phyloP scores from a whole-genome alignment of 83 land plant species.

The Picea engelmannii region DNA sequence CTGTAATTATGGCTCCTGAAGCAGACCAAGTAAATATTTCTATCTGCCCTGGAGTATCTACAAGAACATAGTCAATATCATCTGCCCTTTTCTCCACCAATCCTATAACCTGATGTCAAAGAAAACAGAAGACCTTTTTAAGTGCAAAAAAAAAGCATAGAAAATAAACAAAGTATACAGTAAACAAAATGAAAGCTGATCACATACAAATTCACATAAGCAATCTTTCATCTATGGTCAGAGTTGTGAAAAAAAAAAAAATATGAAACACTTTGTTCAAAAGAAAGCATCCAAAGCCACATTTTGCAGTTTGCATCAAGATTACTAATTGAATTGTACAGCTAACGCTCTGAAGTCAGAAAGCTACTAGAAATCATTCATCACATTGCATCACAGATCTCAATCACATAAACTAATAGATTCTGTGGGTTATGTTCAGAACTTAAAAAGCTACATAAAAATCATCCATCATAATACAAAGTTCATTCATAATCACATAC shows the following conservation, averaged over 20 bases:
- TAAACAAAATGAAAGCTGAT: not conserved
- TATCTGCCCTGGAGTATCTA: slow-evolving; percentile 99
- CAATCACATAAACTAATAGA: too few species aligned
- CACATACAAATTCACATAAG: not conserved
- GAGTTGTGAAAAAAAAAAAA: not conserved
- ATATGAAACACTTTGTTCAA: not conserved
- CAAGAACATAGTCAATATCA: slow-evolving; percentile 95
- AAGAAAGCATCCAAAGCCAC: not conserved
- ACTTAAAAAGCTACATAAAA: not conserved
- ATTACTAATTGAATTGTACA: not conserved
- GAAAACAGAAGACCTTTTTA: not conserved
- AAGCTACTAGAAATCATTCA: too few species aligned
- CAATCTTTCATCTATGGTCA: not conserved
- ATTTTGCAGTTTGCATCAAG: not conserved
- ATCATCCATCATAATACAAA: not conserved
- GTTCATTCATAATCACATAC: not conserved
- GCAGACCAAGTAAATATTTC: slow-evolving; percentile 99
- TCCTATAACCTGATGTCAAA: slow-evolving; percentile 66
- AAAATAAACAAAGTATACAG: not conserved
- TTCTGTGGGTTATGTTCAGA: not conserved
- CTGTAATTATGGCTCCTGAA: slow-evolving; percentile 98
- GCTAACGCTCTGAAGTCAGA: not conserved
- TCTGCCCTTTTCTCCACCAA: slow-evolving; percentile 90
- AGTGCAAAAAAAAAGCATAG: not conserved
- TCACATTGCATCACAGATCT: too few species aligned